phyloP scores from a whole-genome alignment of 2,329 filamentous ascomycete genomes.

The Cordyceps tenuipes region DNA sequence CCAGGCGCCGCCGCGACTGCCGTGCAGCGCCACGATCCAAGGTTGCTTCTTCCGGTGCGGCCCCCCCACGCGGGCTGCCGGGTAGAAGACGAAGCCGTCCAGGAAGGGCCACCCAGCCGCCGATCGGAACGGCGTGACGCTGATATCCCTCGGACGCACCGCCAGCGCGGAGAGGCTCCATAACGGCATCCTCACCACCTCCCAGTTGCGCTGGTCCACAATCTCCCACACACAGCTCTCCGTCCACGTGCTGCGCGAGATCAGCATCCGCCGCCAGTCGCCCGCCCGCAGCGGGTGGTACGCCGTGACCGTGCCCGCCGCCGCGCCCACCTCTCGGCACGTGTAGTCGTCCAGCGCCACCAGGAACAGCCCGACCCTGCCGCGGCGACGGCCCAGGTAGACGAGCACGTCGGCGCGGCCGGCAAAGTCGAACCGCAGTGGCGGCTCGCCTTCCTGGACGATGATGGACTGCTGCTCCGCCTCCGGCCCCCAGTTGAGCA shows the following conservation, averaged over 20 bases:
- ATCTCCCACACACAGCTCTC: constrained; percentile 32
- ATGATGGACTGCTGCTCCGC: too few relatives aligned
- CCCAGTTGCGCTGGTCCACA: constrained; percentile 17
- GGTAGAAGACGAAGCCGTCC: constrained; percentile 32
- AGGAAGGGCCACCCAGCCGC: constrained; percentile 25
- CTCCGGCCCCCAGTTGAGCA: too few relatives aligned
- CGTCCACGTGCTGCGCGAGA: constrained; percentile 29
- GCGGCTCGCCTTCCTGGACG: too few relatives aligned
- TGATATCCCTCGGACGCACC: constrained; percentile 28
- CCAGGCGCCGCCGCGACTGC: constrained; percentile 38
- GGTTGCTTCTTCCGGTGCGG: constrained; percentile 27
- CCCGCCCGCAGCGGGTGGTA: constrained; percentile 22
- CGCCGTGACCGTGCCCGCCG: constrained; percentile 20
- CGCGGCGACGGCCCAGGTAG: constrained; percentile 25
- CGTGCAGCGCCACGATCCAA: constrained; percentile 30
- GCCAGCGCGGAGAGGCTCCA: constrained; percentile 24
- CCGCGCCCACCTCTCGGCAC: constrained; percentile 19
- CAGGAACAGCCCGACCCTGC: constrained; percentile 25
- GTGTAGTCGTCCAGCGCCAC: constrained; percentile 23
- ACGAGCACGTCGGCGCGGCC: constrained; percentile 26
- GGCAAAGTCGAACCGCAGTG: constrained; percentile 27
- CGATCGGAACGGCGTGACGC: constrained; percentile 34
- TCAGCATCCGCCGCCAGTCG: constrained; percentile 24
- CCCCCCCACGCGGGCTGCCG: constrained; percentile 12
- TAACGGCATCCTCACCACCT: constrained; percentile 23